These are phyloP conservation scores for Guyanaporus albipodus DNA, from an alignment of 768 basidiomycete species.

Conservation along the genomic window DNA sequence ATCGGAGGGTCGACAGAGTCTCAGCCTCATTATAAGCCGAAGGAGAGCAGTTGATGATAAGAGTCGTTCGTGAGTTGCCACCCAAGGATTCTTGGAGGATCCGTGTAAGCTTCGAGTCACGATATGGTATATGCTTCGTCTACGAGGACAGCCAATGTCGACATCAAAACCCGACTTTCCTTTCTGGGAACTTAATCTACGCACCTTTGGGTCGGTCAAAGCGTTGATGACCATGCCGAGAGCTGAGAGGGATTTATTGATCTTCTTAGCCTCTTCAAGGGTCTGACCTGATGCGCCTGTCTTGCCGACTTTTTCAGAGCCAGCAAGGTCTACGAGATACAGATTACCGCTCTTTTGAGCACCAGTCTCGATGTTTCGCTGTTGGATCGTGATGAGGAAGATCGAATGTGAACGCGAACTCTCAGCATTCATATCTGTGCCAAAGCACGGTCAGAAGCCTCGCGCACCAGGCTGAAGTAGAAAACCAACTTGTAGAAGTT, in stretches of 20 bases:
- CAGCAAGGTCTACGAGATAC: slow-evolving; percentile 96
- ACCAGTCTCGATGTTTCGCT: slow-evolving; percentile 93
- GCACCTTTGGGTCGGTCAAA: slow-evolving; percentile 89
- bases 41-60: slow-evolving; percentile 99
- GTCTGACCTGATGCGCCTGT: slow-evolving; percentile 99
- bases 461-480: neutral
- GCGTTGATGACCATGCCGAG: slow-evolving; percentile 99
- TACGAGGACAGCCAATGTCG: slow-evolving; percentile 30
- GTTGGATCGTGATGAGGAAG: slow-evolving; percentile 95
- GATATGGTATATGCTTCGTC: slow-evolving; percentile 97
- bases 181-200: slow-evolving; percentile 15
- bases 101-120: slow-evolving; percentile 98
- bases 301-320: slow-evolving; percentile 99
- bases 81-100: slow-evolving; percentile 98
- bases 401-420: slow-evolving; percentile 99
- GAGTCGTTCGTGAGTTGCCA: slow-evolving; percentile 90
- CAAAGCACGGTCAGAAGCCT: slow-evolving; percentile 2
- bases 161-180: slow-evolving; percentile 2
- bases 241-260: slow-evolving; percentile 97
- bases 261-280: slow-evolving; percentile 99
- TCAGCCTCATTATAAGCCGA: slow-evolving; percentile 97
- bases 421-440: slow-evolving; percentile 97
- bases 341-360: slow-evolving; percentile 95
- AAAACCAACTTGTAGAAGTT: slow-evolving; percentile 82
- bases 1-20: slow-evolving; percentile 94